These are phyloP conservation scores for Gliomastix tumulicola DNA, from an alignment of 2,329 filamentous ascomycete genomes.

Conservation along the genomic window DNA sequence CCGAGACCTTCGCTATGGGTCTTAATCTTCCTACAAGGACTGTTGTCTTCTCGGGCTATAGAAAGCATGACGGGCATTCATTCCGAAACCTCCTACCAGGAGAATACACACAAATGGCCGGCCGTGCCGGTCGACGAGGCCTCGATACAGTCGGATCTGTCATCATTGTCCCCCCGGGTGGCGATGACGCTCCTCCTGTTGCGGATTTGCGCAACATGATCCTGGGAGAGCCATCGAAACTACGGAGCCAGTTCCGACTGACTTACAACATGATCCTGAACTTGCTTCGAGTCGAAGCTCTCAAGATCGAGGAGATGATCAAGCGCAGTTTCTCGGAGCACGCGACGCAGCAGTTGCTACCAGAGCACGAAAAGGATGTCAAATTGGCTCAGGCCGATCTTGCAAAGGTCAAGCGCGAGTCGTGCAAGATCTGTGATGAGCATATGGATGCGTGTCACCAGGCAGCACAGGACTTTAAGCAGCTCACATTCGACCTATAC, in stretches of 20 bases:
- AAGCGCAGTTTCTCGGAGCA: constrained; percentile 99
- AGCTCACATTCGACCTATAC: constrained; percentile 76
- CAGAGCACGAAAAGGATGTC: constrained; percentile 92
- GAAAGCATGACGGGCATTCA: constrained; percentile 89
- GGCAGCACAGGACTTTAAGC: constrained; percentile 72
- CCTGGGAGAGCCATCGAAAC: constrained; percentile 87
- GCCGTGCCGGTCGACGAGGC: constrained; percentile 90
- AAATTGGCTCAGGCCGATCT: constrained; percentile 87
- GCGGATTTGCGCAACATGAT: constrained; percentile 87
- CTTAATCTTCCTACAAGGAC: constrained; percentile 92
- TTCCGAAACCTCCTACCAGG: constrained; percentile 90
- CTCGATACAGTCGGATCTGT: constrained; percentile 97
- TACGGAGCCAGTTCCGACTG: constrained; percentile 90
- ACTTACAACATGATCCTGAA: constrained; percentile 99
- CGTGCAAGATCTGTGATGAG: constrained; percentile 74
- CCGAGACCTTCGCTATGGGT: constrained; percentile 98
- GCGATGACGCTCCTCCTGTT: constrained; percentile 84
- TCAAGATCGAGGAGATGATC: constrained; percentile 99
- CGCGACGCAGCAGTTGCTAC: constrained; percentile 86
- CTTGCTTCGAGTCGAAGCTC: constrained; percentile 83
- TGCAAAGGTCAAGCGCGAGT: constrained; percentile 79
- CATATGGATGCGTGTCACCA: constrained; percentile 77
- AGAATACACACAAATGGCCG: constrained; percentile 99
- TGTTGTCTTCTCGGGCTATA: constrained; percentile 93
- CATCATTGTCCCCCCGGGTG: constrained; percentile 81